phyloP scores from a whole-genome alignment of 176 grass and related monocot genomes.

The Poa pratensis region DNA sequence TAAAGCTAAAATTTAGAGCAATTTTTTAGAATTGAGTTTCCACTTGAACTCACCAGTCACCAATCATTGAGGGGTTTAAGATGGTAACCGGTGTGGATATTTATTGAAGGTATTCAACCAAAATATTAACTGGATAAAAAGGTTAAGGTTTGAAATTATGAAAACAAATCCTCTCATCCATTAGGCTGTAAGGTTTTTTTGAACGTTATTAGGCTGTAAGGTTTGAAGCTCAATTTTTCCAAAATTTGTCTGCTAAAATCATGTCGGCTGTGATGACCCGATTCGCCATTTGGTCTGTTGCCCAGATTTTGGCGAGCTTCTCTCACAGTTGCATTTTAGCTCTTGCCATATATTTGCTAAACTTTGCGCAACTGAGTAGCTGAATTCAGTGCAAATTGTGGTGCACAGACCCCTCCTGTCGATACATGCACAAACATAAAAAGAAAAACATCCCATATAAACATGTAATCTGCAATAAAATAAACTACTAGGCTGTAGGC shows the following conservation, averaged over 20 bases:
- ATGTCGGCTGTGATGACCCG: background rate
- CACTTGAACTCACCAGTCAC: background rate
- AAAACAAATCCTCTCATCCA: constrained; percentile 13
- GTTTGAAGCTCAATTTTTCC: background rate
- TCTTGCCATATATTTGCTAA: background rate
- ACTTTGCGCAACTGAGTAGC: background rate
- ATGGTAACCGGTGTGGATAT: constrained; percentile 8
- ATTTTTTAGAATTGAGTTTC: constrained; percentile 19
- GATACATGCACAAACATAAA: background rate
- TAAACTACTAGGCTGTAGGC: background rate
- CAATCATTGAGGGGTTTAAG: constrained; percentile 20
- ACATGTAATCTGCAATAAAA: constrained; percentile 3
- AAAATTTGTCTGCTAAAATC: background rate
- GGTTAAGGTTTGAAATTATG: constrained; percentile 4
- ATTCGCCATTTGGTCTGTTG: background rate
- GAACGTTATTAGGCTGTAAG: constrained; percentile 6
- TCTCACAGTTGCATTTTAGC: constrained; percentile 11
- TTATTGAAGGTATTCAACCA: background rate
- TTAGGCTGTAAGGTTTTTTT: constrained; percentile 12
- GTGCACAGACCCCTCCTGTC: background rate
- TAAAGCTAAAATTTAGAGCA: background rate
- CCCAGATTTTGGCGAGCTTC: constrained; percentile 7
- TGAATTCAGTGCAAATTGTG: background rate
- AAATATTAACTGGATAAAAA: constrained; percentile 10
- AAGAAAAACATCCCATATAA: background rate